Conservation (phyloP, 1,139 yeast species). For the Insectozyma bohioensis region DNA sequence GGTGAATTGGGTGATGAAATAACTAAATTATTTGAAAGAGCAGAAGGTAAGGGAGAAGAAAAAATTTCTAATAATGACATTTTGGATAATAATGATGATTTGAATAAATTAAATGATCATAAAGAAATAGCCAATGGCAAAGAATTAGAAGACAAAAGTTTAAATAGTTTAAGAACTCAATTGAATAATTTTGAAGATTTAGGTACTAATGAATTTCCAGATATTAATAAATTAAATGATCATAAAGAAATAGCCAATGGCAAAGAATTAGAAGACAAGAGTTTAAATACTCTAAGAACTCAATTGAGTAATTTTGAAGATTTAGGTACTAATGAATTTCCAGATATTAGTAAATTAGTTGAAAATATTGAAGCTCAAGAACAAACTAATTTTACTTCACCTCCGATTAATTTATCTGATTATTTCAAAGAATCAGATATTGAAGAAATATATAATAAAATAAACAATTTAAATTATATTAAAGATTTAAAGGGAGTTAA, state of each 20-base stretch:
- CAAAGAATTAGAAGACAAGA: slow-evolving; percentile 6
- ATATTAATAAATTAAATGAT: slow-evolving; percentile 6
- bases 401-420: slow-evolving; percentile 7
- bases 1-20: no score
- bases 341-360: slow-evolving; percentile 10
- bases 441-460: slow-evolving; percentile 16
- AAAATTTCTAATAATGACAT: not conserved
- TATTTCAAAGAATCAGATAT: slow-evolving; percentile 7
- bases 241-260: slow-evolving; percentile 8
- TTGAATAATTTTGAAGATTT: slow-evolving; percentile 1
- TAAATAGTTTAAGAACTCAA: slow-evolving; percentile 7
- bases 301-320: slow-evolving; percentile 25
- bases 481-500: slow-evolving; percentile 15
- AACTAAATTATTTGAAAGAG: slow-evolving; percentile 1
- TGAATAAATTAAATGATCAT: slow-evolving; percentile 6
- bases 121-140: slow-evolving; percentile 6
- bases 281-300: slow-evolving; percentile 10
- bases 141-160: slow-evolving; percentile 1
- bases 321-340: slow-evolving; percentile 17
- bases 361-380: slow-evolving; percentile 11
- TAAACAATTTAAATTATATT: slow-evolving; percentile 17
- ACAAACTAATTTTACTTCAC: not conserved
- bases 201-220: slow-evolving; percentile 3
- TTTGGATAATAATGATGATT: slow-evolving; percentile 6
- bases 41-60: slow-evolving; percentile 1